A percentile compares a stretch with the other conserved stretches of the same genome.
phyloP scores from a whole-genome alignment of 2,329 filamentous ascomycete genomes.

The Nigrograna mackinnonii region DNA sequence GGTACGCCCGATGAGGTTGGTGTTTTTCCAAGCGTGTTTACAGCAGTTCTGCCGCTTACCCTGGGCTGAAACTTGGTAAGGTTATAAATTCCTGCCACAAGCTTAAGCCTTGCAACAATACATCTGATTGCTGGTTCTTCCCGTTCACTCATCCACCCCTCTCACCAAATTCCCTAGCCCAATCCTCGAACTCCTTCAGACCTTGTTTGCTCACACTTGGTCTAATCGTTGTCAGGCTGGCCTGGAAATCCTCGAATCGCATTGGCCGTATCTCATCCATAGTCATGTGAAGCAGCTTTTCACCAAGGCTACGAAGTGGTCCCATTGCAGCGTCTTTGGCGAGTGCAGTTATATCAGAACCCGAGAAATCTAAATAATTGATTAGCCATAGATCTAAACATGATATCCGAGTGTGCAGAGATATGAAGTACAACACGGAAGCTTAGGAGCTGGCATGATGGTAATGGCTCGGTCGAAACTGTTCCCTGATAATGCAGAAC shows the following conservation, averaged over 20 bases:
- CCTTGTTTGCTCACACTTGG: constrained; percentile 88
- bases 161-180: constrained; percentile 92
- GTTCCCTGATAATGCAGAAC: no score
- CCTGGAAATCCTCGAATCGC: constrained; percentile 77
- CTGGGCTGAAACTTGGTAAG: no score
- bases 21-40: no score
- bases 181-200: constrained; percentile 87
- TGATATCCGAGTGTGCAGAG: not conserved
- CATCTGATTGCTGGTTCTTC: no score
- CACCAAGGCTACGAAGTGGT: constrained; percentile 84
- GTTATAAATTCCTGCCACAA: no score
- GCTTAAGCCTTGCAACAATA: no score
- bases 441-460: no score
- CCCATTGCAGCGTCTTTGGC: constrained; percentile 99
- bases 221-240: constrained; percentile 81
- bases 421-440: no score
- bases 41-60: no score
- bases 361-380: constrained; percentile 76
- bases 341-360: constrained; percentile 93
- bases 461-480: no score
- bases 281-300: constrained; percentile 84
- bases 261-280: constrained; percentile 96
- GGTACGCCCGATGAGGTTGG: no score
- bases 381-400: not conserved
- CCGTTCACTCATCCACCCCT: constrained; percentile 66